Percentiles rank a stretch among this genome's conserved stretches.
Conservation (phyloP, 1,139 yeast species). For the Pichia sp. region DNA sequence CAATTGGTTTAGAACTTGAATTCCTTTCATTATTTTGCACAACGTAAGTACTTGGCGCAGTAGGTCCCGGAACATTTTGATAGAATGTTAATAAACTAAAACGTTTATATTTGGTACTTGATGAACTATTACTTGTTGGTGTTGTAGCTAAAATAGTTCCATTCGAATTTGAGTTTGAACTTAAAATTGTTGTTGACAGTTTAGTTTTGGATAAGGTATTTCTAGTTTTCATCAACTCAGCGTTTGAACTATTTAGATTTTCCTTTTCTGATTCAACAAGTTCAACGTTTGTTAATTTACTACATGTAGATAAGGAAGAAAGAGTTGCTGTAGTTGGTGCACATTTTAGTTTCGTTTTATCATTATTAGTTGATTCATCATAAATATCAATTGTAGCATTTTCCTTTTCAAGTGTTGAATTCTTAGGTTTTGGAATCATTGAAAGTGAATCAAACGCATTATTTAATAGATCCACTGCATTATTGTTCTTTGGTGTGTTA, state of each 20-base stretch:
- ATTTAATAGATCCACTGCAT: conserved; percentile 12
- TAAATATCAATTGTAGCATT: neutral
- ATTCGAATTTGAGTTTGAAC: neutral
- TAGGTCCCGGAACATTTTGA: conserved; percentile 22
- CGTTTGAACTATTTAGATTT: neutral
- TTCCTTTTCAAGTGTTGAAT: neutral
- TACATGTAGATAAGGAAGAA: neutral
- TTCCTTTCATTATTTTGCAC: neutral
- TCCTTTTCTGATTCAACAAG: conserved; percentile 10
- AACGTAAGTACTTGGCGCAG: conserved; percentile 9
- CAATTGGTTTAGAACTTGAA: neutral
- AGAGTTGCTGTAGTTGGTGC: conserved; percentile 11
- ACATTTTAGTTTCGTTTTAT: neutral
- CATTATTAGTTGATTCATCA: neutral
- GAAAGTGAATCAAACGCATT: conserved; percentile 15
- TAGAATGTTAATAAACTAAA: conserved; percentile 51
- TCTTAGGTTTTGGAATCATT: conserved; percentile 3
- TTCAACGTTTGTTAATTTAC: conserved; percentile 22
- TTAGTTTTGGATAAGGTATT: neutral
- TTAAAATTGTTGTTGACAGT: neutral
- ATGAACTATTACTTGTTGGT: neutral
- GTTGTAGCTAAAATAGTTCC: neutral
- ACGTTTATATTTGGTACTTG: conserved; percentile 29
- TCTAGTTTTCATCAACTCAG: neutral
- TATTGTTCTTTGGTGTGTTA: conserved; percentile 6